phyloP scores from a whole-genome alignment of 129 eudicot species.

The Artemisia argyi region DNA sequence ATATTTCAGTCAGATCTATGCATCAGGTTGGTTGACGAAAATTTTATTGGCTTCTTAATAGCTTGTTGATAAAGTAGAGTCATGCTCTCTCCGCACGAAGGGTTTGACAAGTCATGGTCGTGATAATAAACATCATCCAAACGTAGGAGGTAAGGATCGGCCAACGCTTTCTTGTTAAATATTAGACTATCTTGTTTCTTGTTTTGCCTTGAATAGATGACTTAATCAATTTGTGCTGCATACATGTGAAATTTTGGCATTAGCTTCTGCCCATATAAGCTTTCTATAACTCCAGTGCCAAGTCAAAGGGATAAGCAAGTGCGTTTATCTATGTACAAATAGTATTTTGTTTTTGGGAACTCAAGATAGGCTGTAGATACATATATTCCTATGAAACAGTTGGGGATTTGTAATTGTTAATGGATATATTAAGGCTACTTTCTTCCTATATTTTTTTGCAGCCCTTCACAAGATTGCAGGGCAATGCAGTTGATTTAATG shows the following conservation, averaged over 20 bases:
- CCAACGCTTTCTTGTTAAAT: constrained; percentile 10
- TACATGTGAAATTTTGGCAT: too few relatives aligned
- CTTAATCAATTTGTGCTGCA: too few relatives aligned
- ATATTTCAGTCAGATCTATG: constrained; percentile 14
- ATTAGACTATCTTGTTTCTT: background rate
- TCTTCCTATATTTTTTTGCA: background rate
- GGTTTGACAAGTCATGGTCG: constrained; percentile 22
- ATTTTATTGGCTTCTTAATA: constrained; percentile 22
- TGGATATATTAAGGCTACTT: constrained; percentile 9
- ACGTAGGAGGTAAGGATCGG: constrained; percentile 42
- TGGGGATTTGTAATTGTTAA: constrained; percentile 11
- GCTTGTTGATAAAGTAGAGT: constrained; percentile 71
- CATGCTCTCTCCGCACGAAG: constrained; percentile 50
- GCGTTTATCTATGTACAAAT: background rate
- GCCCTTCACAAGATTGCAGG: constrained; percentile 8
- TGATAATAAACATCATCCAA: constrained; percentile 36
- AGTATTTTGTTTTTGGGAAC: constrained; percentile 10
- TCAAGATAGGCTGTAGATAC: constrained; percentile 9
- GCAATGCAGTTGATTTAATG: background rate
- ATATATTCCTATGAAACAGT: constrained; percentile 3
- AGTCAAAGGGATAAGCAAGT: constrained; percentile 2
- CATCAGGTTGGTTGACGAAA: constrained; percentile 10
- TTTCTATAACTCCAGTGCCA: background rate
- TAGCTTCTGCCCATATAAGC: too few relatives aligned
- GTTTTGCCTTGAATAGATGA: too few relatives aligned